Percentiles rank a stretch among this genome's conserved stretches.
Evolutionary conservation across 2,329 filamentous ascomycete species (phyloP).

Genomic region (Aureobasidium musti): DNA sequence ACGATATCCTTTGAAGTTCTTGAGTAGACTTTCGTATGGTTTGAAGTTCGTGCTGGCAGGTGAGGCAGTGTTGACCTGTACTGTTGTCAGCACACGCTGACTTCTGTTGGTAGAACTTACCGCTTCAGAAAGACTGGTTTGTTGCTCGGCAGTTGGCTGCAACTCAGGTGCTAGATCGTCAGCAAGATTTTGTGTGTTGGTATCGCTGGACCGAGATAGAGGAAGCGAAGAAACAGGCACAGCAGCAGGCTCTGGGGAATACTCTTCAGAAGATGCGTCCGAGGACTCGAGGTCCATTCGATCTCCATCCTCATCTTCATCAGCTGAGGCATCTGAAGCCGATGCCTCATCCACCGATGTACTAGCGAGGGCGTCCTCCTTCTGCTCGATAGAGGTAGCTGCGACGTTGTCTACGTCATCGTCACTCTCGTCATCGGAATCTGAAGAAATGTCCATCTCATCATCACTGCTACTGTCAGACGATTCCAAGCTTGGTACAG

Average conservation of each 20-base stretch:
- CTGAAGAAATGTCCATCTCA: slow-evolving; percentile 29
- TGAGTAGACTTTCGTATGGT: slow-evolving; percentile 82
- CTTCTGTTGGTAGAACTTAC: slow-evolving; percentile 10
- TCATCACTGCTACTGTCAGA: slow-evolving; percentile 22
- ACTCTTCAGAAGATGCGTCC: slow-evolving; percentile 23
- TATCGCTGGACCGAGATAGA: neutral
- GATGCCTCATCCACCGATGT: neutral
- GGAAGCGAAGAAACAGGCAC: slow-evolving; percentile 6
- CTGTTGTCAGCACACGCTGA: slow-evolving; percentile 14
- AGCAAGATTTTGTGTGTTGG: slow-evolving; percentile 33
- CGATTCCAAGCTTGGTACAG: neutral
- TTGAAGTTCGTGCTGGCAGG: slow-evolving; percentile 37
- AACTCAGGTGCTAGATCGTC: slow-evolving; percentile 47
- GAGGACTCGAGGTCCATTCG: slow-evolving; percentile 27
- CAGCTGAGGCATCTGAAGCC: neutral
- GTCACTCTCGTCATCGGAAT: slow-evolving; percentile 30
- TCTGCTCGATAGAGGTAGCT: slow-evolving; percentile 31
- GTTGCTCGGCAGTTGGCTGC: slow-evolving; percentile 37
- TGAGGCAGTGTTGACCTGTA: neutral
- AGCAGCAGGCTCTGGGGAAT: slow-evolving; percentile 19
- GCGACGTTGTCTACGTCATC: slow-evolving; percentile 34
- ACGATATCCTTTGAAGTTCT: slow-evolving; percentile 81
- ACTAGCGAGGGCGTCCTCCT: neutral
- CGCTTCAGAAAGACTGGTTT: slow-evolving; percentile 33
- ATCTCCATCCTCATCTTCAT: slow-evolving; percentile 16